Conservation (phyloP, 2,329 filamentous ascomycete genomes). For the Ascochyta viciae-villosae region DNA sequence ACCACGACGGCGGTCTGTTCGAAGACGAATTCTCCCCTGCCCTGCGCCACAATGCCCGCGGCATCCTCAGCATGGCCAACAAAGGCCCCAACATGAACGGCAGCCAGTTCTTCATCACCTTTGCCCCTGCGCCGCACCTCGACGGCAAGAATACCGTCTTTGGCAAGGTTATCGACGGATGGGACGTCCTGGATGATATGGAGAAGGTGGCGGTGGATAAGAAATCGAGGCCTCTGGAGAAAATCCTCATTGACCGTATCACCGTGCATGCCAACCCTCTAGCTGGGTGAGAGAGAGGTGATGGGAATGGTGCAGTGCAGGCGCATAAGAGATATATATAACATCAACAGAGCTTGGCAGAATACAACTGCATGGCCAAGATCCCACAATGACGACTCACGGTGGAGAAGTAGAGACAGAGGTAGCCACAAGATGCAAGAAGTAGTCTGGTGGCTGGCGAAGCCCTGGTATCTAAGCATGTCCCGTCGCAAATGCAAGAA, state of each 20-base stretch:
- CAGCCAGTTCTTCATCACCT: conserved; percentile 82
- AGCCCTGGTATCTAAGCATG: conserved; percentile 46
- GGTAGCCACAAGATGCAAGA: neutral
- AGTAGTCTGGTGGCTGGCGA: conserved; percentile 38
- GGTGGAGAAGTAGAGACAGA: too few relatives aligned
- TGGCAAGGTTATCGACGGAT: conserved; percentile 69
- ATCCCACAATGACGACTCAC: neutral
- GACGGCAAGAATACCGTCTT: conserved; percentile 88
- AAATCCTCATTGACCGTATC: conserved; percentile 70
- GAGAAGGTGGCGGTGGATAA: conserved; percentile 77
- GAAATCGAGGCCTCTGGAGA: conserved; percentile 75
- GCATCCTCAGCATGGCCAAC: conserved; percentile 80
- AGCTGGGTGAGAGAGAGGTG: conserved; percentile 58
- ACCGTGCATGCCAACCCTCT: conserved; percentile 82
- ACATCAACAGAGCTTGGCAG: neutral
- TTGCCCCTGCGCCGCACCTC: conserved; percentile 78
- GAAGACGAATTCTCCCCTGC: conserved; percentile 81
- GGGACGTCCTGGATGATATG: conserved; percentile 71
- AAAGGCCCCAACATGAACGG: conserved; percentile 77
- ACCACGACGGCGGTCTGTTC: conserved; percentile 63
- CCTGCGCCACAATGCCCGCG: conserved; percentile 71
- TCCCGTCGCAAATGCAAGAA: conserved; percentile 36
- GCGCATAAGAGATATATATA: too few relatives aligned
- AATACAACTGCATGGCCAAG: neutral
- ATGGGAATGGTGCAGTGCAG: too few relatives aligned